Conservation (phyloP, 331 rosid genomes). For the Quercus lobata region DNA sequence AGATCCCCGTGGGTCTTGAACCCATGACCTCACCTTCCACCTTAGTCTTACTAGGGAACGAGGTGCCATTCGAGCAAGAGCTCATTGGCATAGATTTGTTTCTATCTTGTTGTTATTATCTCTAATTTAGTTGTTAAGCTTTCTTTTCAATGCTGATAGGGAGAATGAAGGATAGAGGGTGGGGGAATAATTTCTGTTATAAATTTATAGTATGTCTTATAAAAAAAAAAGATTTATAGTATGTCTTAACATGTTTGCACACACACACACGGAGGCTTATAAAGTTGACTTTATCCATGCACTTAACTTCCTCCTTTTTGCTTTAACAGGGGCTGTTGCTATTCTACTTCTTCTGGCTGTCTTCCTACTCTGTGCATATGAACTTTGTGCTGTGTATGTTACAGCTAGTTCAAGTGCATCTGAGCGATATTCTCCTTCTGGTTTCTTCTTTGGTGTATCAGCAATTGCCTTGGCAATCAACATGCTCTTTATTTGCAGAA, state of each 20-base stretch:
- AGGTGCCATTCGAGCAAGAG: no score
- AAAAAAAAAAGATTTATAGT: neutral
- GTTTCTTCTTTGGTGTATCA: conserved; percentile 99
- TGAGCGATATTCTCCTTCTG: conserved; percentile 98
- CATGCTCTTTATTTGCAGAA: conserved; percentile 98
- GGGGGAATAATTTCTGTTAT: neutral
- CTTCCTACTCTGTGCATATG: conserved; percentile 92
- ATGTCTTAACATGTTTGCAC: neutral
- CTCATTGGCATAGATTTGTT: neutral
- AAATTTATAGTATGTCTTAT: neutral
- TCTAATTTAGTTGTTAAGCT: neutral
- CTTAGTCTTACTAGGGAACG: no score
- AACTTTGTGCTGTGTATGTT: conserved; percentile 98
- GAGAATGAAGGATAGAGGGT: neutral
- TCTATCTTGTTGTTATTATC: neutral
- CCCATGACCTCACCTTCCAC: no score
- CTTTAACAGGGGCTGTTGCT: conserved; percentile 87
- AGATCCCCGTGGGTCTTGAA: no score
- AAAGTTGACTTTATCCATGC: neutral
- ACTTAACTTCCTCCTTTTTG: conserved; percentile 19
- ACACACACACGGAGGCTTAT: neutral
- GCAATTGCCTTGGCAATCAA: conserved; percentile 99
- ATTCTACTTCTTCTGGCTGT: conserved; percentile 95
- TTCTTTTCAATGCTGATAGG: neutral
- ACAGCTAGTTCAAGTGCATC: conserved; percentile 94